Conservation (phyloP, 768 basidiomycete genomes). For the Phanerodontia chrysosporium region DNA sequence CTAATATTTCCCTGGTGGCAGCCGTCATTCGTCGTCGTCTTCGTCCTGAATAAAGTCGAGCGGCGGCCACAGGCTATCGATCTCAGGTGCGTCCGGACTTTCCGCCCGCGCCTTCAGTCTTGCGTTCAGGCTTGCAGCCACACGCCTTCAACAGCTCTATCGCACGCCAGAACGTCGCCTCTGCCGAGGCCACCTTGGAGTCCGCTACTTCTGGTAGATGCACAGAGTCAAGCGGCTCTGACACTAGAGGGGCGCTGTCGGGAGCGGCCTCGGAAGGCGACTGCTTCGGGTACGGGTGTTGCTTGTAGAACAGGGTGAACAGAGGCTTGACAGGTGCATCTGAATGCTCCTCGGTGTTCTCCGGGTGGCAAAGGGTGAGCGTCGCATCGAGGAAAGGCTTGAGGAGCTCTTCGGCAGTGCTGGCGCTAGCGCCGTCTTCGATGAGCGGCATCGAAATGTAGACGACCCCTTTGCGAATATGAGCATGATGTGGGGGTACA, state of each 20-base stretch:
- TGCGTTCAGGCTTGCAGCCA: conserved; percentile 23
- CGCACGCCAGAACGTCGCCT: conserved; percentile 50
- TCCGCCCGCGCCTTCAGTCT: conserved; percentile 7
- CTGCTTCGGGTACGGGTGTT: conserved; percentile 28
- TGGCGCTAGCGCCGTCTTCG: conserved; percentile 22
- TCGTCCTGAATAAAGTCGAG: conserved; percentile 29
- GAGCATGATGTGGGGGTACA: neutral
- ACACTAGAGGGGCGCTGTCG: conserved; percentile 24
- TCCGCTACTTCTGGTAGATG: conserved; percentile 54
- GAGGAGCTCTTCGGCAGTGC: conserved; percentile 39
- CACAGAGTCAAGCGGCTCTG: conserved; percentile 26
- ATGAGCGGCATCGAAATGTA: conserved; percentile 47
- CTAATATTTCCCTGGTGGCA: no score
- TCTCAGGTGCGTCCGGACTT: conserved; percentile 17
- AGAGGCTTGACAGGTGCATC: conserved; percentile 31
- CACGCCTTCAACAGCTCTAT: conserved; percentile 25
- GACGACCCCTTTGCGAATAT: conserved; percentile 44
- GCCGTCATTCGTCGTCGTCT: conserved; percentile 17
- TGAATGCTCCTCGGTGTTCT: neutral
- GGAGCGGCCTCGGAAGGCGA: neutral
- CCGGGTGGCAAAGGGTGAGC: conserved; percentile 26
- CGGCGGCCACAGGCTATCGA: conserved; percentile 36
- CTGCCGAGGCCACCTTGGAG: conserved; percentile 50
- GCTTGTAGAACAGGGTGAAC: conserved; percentile 55
- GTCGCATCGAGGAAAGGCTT: conserved; percentile 55